Evolutionary conservation across 1,139 yeast genomes (phyloP).

Genomic region (Lodderomyces parapsilosis): DNA sequence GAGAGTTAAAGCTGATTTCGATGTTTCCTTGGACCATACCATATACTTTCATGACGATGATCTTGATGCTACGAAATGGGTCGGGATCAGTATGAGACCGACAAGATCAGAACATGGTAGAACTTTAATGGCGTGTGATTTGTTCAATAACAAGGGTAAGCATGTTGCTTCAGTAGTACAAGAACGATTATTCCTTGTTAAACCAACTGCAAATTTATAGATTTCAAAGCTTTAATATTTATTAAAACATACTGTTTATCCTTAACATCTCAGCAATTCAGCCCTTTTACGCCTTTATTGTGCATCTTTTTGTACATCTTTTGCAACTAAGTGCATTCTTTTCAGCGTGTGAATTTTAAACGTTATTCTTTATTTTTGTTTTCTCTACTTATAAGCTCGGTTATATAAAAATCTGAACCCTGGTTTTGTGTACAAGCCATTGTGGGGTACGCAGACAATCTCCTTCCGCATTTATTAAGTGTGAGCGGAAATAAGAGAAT

Average conservation of each 20-base stretch:
- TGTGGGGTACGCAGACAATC: too few relatives aligned
- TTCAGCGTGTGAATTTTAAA: too few relatives aligned
- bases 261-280: too few relatives aligned
- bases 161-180: constrained; percentile 43
- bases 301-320: too few relatives aligned
- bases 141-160: constrained; percentile 33
- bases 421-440: too few relatives aligned
- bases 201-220: constrained; percentile 6
- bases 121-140: constrained; percentile 34
- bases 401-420: too few relatives aligned
- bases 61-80: constrained; percentile 43
- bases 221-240: neutral
- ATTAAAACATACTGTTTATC: neutral
- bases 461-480: too few relatives aligned
- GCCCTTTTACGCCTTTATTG: too few relatives aligned
- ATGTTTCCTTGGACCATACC: constrained; percentile 44
- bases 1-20: constrained; percentile 18
- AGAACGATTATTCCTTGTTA: constrained; percentile 37
- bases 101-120: constrained; percentile 41
- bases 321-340: too few relatives aligned
- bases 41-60: constrained; percentile 43
- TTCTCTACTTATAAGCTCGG: too few relatives aligned
- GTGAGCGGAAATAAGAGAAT: too few relatives aligned
- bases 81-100: constrained; percentile 32
- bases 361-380: too few relatives aligned